Percentiles rank a stretch among this genome's conserved stretches.
These are phyloP conservation scores for Candida freyschussii DNA, from an alignment of 1,139 yeast species.

Conservation along the genomic window DNA sequence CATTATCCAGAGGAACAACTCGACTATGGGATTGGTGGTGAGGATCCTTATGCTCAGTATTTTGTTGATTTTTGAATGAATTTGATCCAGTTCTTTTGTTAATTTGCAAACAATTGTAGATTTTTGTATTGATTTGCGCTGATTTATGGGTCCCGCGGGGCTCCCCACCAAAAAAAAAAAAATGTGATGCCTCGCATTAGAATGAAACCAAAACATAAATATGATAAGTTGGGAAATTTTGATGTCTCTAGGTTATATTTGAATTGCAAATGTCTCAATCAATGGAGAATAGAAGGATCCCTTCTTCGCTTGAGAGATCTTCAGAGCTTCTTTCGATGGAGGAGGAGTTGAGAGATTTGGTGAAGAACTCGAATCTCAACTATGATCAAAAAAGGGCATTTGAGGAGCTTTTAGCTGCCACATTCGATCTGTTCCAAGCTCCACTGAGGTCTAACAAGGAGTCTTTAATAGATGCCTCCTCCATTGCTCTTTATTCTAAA, in stretches of 20 bases:
- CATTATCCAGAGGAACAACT: slow-evolving; percentile 91
- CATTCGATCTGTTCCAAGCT: slow-evolving; percentile 28
- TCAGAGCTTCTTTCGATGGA: slow-evolving; percentile 27
- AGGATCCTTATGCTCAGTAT: slow-evolving; percentile 77
- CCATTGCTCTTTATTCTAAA: slow-evolving; percentile 23
- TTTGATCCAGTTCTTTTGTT: not conserved
- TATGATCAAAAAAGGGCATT: slow-evolving; percentile 19
- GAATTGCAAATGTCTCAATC: not conserved
- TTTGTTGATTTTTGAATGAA: slow-evolving; percentile 71
- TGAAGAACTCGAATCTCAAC: slow-evolving; percentile 17
- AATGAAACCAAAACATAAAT: no score
- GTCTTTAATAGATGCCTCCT: slow-evolving; percentile 27
- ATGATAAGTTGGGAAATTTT: no score
- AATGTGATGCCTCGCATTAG: no score
- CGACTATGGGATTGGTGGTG: slow-evolving; percentile 78
- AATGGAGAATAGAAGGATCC: no score
- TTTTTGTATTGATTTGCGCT: not conserved
- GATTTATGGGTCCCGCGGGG: no score
- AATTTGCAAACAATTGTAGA: not conserved
- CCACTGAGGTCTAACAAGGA: slow-evolving; percentile 9
- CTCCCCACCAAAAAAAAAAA: no score
- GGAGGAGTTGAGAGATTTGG: slow-evolving; percentile 21
- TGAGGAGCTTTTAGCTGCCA: slow-evolving; percentile 16
- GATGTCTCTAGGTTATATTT: not conserved
- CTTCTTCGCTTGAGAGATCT: slow-evolving; percentile 20